These are phyloP conservation scores for Pleurotus platypus DNA, from an alignment of 768 basidiomycete genomes.

Conservation along the genomic window DNA sequence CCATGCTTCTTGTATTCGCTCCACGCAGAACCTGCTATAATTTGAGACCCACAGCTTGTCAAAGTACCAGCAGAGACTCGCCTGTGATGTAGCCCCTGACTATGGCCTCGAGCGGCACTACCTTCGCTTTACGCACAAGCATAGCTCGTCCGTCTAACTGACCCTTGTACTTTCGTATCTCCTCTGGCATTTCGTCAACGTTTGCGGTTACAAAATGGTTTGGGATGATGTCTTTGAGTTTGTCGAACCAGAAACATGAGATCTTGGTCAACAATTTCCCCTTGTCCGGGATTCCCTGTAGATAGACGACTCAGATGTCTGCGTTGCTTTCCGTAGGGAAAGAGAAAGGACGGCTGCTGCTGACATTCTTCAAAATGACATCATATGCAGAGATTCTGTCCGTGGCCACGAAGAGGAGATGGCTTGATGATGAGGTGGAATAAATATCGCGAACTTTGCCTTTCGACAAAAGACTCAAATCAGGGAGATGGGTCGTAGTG, in stretches of 20 bases:
- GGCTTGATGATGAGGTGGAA: constrained; percentile 60
- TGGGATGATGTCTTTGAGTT: constrained; percentile 73
- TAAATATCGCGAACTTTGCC: constrained; percentile 99
- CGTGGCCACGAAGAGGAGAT: constrained; percentile 89
- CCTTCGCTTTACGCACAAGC: constrained; percentile 86
- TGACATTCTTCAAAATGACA: constrained; percentile 88
- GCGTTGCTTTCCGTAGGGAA: background rate
- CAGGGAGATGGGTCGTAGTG: constrained; percentile 54
- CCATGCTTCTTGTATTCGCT: constrained; percentile 83
- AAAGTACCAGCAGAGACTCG: constrained; percentile 21
- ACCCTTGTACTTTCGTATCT: constrained; percentile 67
- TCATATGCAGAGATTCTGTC: constrained; percentile 98
- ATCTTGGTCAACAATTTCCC: constrained; percentile 86
- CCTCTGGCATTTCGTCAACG: constrained; percentile 78
- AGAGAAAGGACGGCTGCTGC: constrained; percentile 28
- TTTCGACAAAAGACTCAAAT: constrained; percentile 68
- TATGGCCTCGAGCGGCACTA: constrained; percentile 91
- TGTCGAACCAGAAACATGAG: constrained; percentile 94
- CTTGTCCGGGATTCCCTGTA: constrained; percentile 91
- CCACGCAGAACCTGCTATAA: constrained; percentile 84
- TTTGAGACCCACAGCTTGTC: constrained; percentile 1
- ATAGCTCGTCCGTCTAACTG: constrained; percentile 84
- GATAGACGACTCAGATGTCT: constrained; percentile 1
- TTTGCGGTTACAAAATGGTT: constrained; percentile 85
- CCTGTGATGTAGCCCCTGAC: constrained; percentile 97